Evolutionary conservation across 1,139 yeast species (phyloP).

Genomic region (Kazachstania sp.): DNA sequence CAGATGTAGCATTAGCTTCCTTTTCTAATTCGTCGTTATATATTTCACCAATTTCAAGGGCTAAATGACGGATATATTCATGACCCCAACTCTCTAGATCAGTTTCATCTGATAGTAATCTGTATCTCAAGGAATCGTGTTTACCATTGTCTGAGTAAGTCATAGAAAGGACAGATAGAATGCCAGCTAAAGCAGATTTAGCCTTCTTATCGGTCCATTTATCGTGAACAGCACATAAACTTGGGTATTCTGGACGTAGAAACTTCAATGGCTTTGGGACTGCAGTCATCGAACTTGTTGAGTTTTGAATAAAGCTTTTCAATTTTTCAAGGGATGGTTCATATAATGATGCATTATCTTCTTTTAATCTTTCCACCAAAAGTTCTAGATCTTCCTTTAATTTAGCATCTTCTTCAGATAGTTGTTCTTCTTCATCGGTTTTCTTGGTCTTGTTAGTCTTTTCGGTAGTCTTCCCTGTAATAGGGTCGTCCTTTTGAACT

Average conservation of each 20-base stretch:
- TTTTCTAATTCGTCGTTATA: constrained; percentile 59
- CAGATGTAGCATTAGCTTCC: constrained; percentile 34
- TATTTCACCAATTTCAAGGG: constrained; percentile 87
- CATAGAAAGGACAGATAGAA: constrained; percentile 90
- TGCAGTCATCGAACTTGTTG: constrained; percentile 98
- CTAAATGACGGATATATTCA: constrained; percentile 91
- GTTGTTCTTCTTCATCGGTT: constrained; percentile 56
- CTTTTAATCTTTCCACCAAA: constrained; percentile 69
- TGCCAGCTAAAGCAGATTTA: constrained; percentile 59
- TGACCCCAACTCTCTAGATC: constrained; percentile 92
- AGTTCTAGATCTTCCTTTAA: constrained; percentile 80
- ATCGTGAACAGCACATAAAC: constrained; percentile 55
- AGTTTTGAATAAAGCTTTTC: constrained; percentile 74
- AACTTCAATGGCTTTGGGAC: constrained; percentile 98
- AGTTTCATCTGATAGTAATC: constrained; percentile 57
- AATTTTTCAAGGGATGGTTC: constrained; percentile 54
- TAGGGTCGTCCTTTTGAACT: neutral
- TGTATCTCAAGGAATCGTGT: constrained; percentile 71
- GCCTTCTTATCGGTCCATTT: constrained; percentile 46
- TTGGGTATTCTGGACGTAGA: constrained; percentile 75
- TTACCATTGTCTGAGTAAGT: constrained; percentile 82
- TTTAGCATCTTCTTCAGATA: constrained; percentile 88
- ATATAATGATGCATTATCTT: constrained; percentile 41
- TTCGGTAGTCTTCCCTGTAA: neutral
- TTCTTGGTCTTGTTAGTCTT: constrained; percentile 26